Percentiles rank a stretch among this genome's conserved stretches.
Evolutionary conservation across 306 rosid genomes (phyloP).

Genomic region (Parietaria judaica): DNA sequence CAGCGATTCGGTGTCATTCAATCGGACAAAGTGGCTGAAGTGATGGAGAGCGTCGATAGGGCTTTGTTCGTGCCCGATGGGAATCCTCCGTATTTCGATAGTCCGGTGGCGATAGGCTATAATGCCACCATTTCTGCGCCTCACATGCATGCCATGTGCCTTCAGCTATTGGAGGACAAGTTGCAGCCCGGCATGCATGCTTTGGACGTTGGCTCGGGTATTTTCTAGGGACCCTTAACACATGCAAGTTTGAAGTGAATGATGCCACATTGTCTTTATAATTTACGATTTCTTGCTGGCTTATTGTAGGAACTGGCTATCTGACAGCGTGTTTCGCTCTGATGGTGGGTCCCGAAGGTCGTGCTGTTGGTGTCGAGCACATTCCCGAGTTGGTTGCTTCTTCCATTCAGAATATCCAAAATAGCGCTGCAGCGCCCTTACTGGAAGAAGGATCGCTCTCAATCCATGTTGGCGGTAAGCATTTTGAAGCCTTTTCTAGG

Average conservation of each 20-base stretch:
- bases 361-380: constrained; percentile 78
- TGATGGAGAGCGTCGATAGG: constrained; percentile 72
- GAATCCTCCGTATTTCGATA: constrained; percentile 59
- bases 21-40: constrained; percentile 59
- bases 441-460: constrained; percentile 78
- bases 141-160: constrained; percentile 95
- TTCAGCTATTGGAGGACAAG: constrained; percentile 69
- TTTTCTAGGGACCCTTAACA: neutral
- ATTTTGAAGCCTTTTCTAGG: constrained; percentile 1
- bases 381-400: constrained; percentile 83
- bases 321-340: constrained; percentile 85
- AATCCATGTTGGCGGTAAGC: constrained; percentile 65
- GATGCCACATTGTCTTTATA: neutral
- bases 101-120: constrained; percentile 75
- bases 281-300: too few species aligned
- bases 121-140: constrained; percentile 98
- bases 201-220: constrained; percentile 93
- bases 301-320: constrained; percentile 71
- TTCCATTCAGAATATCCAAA: constrained; percentile 58
- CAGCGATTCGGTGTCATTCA: constrained; percentile 53
- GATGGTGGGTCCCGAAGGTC: constrained; percentile 90
- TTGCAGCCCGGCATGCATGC: constrained; percentile 90
- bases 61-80: constrained; percentile 69
- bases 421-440: constrained; percentile 62
- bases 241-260: neutral